phyloP scores from a whole-genome alignment of 2,329 filamentous ascomycete genomes.

The Meredithiella fracta region DNA sequence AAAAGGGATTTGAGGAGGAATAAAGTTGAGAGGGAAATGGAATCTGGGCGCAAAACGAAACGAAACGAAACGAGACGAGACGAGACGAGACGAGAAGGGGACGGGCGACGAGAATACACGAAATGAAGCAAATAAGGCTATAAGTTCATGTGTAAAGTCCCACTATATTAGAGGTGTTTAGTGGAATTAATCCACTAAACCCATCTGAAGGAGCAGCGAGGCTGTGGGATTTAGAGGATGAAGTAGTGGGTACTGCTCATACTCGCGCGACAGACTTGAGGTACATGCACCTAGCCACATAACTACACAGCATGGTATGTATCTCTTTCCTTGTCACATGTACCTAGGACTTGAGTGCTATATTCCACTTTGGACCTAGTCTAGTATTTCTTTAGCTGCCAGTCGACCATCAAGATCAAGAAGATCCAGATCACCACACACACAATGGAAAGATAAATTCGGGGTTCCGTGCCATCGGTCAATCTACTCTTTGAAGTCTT shows the following conservation, averaged over 20 bases:
- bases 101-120: constrained; percentile 4
- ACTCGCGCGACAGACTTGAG: background rate
- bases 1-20: constrained; percentile 13
- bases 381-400: too few species aligned
- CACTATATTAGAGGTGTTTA: background rate
- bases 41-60: background rate
- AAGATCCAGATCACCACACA: too few species aligned
- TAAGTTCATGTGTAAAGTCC: background rate
- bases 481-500: too few species aligned
- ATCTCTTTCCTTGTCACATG: background rate
- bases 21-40: background rate
- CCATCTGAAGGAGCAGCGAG: background rate
- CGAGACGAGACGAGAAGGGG: constrained; percentile 3
- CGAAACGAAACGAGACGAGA: too few species aligned
- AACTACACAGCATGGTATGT: background rate
- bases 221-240: background rate
- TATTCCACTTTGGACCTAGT: background rate
- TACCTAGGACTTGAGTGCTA: background rate
- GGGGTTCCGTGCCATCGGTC: too few species aligned
- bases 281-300: too few species aligned
- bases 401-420: background rate
- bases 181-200: background rate
- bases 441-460: too few species aligned
- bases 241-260: background rate
- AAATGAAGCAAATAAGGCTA: constrained; percentile 10